Base-by-base conservation (phyloP, 148 eudicot species). In the Cornus kousa region DNA sequence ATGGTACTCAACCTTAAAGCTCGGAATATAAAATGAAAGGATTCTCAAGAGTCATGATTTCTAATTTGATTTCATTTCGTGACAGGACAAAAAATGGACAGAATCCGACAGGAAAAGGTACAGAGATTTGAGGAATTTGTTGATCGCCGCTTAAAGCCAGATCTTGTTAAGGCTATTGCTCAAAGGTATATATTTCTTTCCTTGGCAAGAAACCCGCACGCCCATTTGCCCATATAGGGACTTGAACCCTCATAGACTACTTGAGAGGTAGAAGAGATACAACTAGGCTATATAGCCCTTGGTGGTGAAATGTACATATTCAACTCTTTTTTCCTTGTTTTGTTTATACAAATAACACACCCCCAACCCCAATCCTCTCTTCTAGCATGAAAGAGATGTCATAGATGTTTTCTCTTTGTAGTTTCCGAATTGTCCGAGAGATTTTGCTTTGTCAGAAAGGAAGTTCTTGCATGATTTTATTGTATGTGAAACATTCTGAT, bases 91-190 rank as follows among this genome's bases (percentile, higher is more conserved):
- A 9, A 71, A 70, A 95, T 93, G 98, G 97, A 90, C 62, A 85
- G 68, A 39, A 64, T 59, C 57, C 73, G 46, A 60, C 88, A 90
- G 76, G 94, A 86, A 24, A 93, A 95, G 77, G 83, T 95, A 53
- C 87, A 80, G 31, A 86, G 83, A 82, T 91, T 83, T 76, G 98
- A 93, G 84, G 98, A 95, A 77, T 95, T 95, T 85, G 84, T 95
- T 35, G 98, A 95, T 50, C 75, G 78, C 37, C 91, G 92, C 64
- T 81, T 95, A 76, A 95, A 91, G 82, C 98, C 97, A 75, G 94
- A 91, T 81, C 98, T 95, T 80, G 91, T 91, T 75, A 82, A 73
- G 59, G 92, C 93, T 68, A 91, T 91, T 87, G 92, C 91, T 84
- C 88, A 89, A 83, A 83, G 98, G 98, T 95, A 75, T 40, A 14